These are phyloP conservation scores for Pyrenophora graminea DNA, from an alignment of 2,329 filamentous ascomycete genomes.

Conservation along the genomic window DNA sequence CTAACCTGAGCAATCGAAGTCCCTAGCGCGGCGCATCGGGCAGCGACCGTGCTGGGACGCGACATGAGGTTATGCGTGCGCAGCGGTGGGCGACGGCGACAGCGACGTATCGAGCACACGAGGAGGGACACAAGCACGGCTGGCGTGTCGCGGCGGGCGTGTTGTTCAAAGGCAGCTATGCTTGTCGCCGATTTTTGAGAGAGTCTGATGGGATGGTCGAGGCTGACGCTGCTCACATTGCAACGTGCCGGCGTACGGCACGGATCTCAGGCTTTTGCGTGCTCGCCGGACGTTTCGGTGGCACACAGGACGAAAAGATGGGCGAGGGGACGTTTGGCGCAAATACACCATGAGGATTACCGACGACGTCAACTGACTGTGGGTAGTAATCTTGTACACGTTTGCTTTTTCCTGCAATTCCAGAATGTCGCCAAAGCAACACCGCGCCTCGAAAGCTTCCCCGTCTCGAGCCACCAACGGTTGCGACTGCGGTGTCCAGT, in stretches of 20 bases:
- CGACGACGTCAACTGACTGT: background rate
- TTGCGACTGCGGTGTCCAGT: conserved; percentile 10
- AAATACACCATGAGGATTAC: too few relatives aligned
- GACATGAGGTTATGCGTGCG: conserved; percentile 24
- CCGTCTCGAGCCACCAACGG: conserved; percentile 18
- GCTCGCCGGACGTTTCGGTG: conserved; percentile 11
- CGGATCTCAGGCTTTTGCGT: conserved; percentile 16
- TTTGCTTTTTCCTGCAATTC: conserved; percentile 1
- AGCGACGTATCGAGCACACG: conserved; percentile 4
- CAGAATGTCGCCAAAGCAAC: conserved; percentile 11
- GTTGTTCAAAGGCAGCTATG: conserved; percentile 1
- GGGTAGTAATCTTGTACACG: background rate
- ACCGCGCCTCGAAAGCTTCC: conserved; percentile 6
- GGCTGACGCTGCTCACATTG: conserved; percentile 14
- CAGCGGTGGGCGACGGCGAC: background rate
- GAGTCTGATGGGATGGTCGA: conserved; percentile 8
- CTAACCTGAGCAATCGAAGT: conserved; percentile 36
- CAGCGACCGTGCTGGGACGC: conserved; percentile 35
- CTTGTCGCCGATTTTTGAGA: background rate
- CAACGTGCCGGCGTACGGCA: conserved; percentile 12
- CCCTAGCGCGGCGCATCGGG: conserved; percentile 40
- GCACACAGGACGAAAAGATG: background rate
- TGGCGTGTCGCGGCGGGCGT: conserved; percentile 1
- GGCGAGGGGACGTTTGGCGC: background rate
- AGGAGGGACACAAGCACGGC: background rate